phyloP scores from a whole-genome alignment of 768 basidiomycete species.

The Termitomyces sp. region DNA sequence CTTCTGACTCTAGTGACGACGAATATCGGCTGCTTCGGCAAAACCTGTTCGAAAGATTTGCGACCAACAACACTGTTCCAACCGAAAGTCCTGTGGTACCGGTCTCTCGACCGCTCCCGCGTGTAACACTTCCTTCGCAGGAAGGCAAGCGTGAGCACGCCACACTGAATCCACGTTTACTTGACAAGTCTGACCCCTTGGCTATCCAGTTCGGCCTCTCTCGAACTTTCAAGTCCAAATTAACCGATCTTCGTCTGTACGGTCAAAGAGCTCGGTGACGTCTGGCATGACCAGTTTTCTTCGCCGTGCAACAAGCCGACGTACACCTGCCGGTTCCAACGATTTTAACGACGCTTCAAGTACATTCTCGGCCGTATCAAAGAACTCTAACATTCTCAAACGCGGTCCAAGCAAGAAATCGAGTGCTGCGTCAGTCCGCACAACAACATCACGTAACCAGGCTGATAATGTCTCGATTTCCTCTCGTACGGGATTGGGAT shows the following conservation, averaged over 20 bases:
- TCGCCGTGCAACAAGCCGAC: slow-evolving; percentile 40
- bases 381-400: slow-evolving; percentile 32
- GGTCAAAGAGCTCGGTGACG: slow-evolving; percentile 45
- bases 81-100: slow-evolving; percentile 61
- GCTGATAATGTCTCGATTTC: slow-evolving; percentile 38
- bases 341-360: slow-evolving; percentile 48
- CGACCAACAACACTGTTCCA: slow-evolving; percentile 51
- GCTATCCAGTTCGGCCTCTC: slow-evolving; percentile 26
- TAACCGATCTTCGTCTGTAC: slow-evolving; percentile 45
- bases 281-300: slow-evolving; percentile 48
- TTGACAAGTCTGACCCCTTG: slow-evolving; percentile 1
- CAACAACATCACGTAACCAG: slow-evolving; percentile 32
- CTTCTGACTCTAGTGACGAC: slow-evolving; percentile 53
- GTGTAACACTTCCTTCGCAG: slow-evolving; percentile 19
- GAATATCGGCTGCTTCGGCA: slow-evolving; percentile 82
- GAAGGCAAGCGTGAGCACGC: slow-evolving; percentile 28
- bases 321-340: slow-evolving; percentile 26
- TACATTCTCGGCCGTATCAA: slow-evolving; percentile 31
- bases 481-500: slow-evolving; percentile 28
- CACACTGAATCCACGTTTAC: not conserved
- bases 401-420: slow-evolving; percentile 40
- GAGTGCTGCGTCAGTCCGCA: slow-evolving; percentile 42
- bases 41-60: slow-evolving; percentile 77
- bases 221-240: slow-evolving; percentile 37
- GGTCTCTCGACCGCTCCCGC: slow-evolving; percentile 30